Percentiles rank a stretch among this genome's conserved stretches.
These are phyloP conservation scores for Stephanocyclus meneghinianus DNA, from an alignment of 352 stramenopile species.

Conservation along the genomic window DNA sequence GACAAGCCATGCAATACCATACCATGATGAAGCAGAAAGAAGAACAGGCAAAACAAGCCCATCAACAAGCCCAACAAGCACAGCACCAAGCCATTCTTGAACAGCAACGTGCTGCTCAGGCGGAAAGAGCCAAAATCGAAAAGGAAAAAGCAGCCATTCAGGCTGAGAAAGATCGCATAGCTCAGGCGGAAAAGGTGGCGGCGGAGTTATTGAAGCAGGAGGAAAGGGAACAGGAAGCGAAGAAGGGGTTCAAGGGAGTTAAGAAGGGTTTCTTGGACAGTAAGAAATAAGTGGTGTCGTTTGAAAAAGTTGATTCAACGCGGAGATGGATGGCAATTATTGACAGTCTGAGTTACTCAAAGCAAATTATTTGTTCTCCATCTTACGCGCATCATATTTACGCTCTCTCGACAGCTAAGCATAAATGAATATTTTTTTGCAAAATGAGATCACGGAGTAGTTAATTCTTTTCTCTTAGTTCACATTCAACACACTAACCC, in stretches of 20 bases:
- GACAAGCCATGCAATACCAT: slow-evolving; percentile 84
- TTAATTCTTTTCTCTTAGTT: neutral
- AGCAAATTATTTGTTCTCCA: too few relatives aligned
- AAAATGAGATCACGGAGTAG: neutral
- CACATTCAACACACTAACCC: slow-evolving; percentile 4
- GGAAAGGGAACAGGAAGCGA: slow-evolving; percentile 70
- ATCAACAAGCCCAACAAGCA: slow-evolving; percentile 45
- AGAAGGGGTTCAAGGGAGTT: slow-evolving; percentile 73
- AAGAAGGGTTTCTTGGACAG: slow-evolving; percentile 81
- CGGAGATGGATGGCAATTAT: neutral
- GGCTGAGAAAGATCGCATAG: slow-evolving; percentile 20
- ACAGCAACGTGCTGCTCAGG: slow-evolving; percentile 52
- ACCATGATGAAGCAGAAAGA: slow-evolving; percentile 82
- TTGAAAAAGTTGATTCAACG: neutral
- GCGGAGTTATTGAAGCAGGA: slow-evolving; percentile 75
- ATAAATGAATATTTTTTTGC: slow-evolving; percentile 5
- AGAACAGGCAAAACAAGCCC: slow-evolving; percentile 65
- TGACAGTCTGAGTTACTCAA: too few relatives aligned
- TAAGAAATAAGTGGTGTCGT: slow-evolving; percentile 17
- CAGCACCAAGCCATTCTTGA: slow-evolving; percentile 58
- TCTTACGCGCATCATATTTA: neutral
- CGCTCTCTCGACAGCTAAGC: neutral
- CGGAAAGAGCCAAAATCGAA: slow-evolving; percentile 40
- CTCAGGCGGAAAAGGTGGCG: slow-evolving; percentile 66
- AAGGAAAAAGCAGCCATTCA: slow-evolving; percentile 35